phyloP scores from a whole-genome alignment of 371 early-diverging fungal species.

The Conidiobolus incongruus region DNA sequence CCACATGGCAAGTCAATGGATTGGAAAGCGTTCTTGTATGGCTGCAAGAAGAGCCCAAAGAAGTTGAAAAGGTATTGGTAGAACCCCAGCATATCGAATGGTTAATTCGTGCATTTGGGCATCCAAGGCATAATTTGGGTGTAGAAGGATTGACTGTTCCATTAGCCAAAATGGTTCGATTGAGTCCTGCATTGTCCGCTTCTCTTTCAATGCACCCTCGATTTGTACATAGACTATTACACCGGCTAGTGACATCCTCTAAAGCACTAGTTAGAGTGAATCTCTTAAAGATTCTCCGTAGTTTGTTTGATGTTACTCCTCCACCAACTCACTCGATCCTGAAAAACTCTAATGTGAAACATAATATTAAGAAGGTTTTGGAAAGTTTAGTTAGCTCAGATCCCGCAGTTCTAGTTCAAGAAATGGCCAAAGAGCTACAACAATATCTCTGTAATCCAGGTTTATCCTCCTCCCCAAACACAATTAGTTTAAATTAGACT shows the following conservation, averaged over 20 bases:
- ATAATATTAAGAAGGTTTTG: constrained; percentile 4
- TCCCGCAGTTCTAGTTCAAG: constrained; percentile 15
- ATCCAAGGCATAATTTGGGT: constrained; percentile 14
- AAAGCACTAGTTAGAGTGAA: constrained; percentile 20
- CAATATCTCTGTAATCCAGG: background rate
- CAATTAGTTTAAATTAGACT: background rate
- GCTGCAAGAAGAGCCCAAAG: constrained; percentile 19
- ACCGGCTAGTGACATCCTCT: constrained; percentile 12
- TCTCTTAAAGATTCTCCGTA: constrained; percentile 15
- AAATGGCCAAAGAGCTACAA: constrained; percentile 15
- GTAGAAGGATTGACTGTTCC: constrained; percentile 22
- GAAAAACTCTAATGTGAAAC: background rate
- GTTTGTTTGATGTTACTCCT: background rate
- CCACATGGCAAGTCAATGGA: constrained; percentile 28
- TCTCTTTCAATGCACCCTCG: constrained; percentile 11
- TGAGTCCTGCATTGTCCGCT: constrained; percentile 11
- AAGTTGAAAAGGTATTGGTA: constrained; percentile 16
- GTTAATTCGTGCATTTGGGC: constrained; percentile 14
- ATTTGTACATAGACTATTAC: constrained; percentile 14
- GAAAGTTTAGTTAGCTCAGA: constrained; percentile 13
- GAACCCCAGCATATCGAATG: constrained; percentile 11
- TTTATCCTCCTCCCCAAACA: background rate
- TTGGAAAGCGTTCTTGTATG: constrained; percentile 28
- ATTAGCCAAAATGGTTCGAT: constrained; percentile 14
- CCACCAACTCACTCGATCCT: background rate